A percentile compares a stretch with the other conserved stretches of the same genome.
phyloP scores from a whole-genome alignment of 306 rosid species.

The Acmispon strigosus region DNA sequence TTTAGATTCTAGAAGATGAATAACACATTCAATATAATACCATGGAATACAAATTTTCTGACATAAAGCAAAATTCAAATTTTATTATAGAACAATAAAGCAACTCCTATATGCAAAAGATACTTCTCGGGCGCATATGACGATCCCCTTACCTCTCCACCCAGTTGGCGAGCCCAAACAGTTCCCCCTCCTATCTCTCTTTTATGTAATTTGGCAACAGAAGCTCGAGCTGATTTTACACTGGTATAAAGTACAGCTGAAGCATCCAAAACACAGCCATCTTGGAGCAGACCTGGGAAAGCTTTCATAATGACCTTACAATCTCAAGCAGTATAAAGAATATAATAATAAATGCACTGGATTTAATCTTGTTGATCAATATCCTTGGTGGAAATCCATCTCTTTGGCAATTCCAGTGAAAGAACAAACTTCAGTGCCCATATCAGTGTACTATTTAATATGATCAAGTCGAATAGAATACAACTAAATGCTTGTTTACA shows the following conservation, averaged over 20 bases:
- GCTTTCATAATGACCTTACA: conserved; percentile 9
- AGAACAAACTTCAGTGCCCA: not conserved
- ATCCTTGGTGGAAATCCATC: conserved; percentile 8
- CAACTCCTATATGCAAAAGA: not conserved
- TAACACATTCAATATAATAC: not conserved
- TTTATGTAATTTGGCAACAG: conserved; percentile 67
- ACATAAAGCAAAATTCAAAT: not conserved
- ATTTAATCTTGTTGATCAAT: conserved; percentile 2
- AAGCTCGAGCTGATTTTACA: conserved; percentile 81
- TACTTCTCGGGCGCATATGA: not conserved
- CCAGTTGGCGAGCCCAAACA: conserved; percentile 94
- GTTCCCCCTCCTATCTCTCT: conserved; percentile 62
- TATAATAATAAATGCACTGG: not conserved
- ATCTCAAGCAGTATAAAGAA: conserved; percentile 8
- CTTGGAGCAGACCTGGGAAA: conserved; percentile 78
- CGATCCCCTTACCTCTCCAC: conserved; percentile 73
- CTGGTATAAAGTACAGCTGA: conserved; percentile 83
- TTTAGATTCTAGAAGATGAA: not conserved
- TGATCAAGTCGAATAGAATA: not conserved
- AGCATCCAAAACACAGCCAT: conserved; percentile 85
- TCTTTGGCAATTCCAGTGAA: not conserved
- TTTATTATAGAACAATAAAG: not conserved
- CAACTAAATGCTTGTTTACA: not conserved
- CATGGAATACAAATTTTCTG: not conserved
- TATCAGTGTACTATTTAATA: not conserved